phyloP scores from a whole-genome alignment of 2,329 filamentous ascomycete species.

The Xylaria sp. region DNA sequence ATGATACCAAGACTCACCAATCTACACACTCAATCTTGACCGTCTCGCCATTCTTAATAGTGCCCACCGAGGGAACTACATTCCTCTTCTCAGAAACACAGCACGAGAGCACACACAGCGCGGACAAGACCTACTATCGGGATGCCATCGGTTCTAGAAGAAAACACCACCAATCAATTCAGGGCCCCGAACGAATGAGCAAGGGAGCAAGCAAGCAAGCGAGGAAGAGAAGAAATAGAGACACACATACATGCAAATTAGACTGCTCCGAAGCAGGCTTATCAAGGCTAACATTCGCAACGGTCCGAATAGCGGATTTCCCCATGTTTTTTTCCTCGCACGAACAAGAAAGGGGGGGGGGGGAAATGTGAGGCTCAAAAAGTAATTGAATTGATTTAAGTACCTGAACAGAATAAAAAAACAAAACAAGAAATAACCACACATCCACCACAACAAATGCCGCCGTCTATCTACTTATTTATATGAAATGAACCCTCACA shows the following conservation, averaged over 20 bases:
- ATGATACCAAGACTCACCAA: constrained; percentile 43
- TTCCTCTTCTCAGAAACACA: constrained; percentile 3
- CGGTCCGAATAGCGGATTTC: constrained; percentile 57
- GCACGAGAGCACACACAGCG: background rate
- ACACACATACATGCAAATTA: constrained; percentile 59
- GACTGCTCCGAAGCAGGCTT: constrained; percentile 66
- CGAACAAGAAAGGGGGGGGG: too few species aligned
- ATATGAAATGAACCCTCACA: too few species aligned
- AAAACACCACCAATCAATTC: background rate
- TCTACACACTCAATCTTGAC: constrained; percentile 93
- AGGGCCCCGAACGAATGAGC: background rate
- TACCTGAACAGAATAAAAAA: too few species aligned
- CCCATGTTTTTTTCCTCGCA: constrained; percentile 23
- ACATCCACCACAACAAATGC: too few species aligned
- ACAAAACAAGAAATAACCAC: too few species aligned
- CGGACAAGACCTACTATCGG: constrained; percentile 58
- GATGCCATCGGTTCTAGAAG: constrained; percentile 77
- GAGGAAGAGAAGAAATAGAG: background rate
- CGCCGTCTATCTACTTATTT: too few species aligned
- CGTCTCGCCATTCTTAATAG: constrained; percentile 75
- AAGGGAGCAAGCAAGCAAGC: background rate
- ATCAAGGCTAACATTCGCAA: constrained; percentile 66
- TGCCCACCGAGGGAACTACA: constrained; percentile 65
- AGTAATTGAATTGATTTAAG: too few species aligned
- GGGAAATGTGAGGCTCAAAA: too few species aligned